Base-by-base conservation (phyloP, 495 filamentous ascomycete genomes). In the Trichoderma reesei region DNA sequence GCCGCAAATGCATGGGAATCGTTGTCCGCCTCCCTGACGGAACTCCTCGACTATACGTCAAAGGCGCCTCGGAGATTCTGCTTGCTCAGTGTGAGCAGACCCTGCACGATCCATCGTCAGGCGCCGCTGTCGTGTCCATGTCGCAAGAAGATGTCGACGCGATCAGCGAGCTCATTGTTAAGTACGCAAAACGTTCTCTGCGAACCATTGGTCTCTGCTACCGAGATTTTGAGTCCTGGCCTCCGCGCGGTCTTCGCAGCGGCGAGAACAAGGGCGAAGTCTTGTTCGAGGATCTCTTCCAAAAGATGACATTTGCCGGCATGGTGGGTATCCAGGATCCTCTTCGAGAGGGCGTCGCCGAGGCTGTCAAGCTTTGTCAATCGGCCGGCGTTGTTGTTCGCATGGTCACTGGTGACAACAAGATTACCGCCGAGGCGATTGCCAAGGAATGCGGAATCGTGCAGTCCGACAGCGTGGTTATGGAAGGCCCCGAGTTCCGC, bases 401-500 rank as follows among this genome's bases (percentile, higher is more conserved):
- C 68, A 96, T 96, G 91, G 91, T 96, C 60, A 96, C 91, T 9
- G 88, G 91, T 37, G 91, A 96, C 75, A 96, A 96, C 69, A 78
- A 89, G 65, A 77, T 87, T 41, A 96, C 91, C 14, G 91, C 91
- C 36, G 83, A 84, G 63, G 90, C 91, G 11, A 96, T 96, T 68
- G 91, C 91, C 10, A 79, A 75, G 9, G 89, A 93, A 56, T 95
- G 91, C 72, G 91, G 91, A 20, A 95, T 96, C 65, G 86, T 88
- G 67, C 88, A 88, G 14, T 75, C 80, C n/a, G 80, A 82, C 66
- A 90, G 88, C 10, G 65, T 90, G 18, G 82, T 91, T 56, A 88
- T 96, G 85, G 91, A 96, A 75, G 91, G 91, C 0, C 89, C 88
- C 41, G 84, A 84, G 61, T 95, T 96, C 78, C 86, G 91, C 46